These are phyloP conservation scores for Alternaria arbusti DNA, from an alignment of 2,329 filamentous ascomycete species.

Conservation along the genomic window DNA sequence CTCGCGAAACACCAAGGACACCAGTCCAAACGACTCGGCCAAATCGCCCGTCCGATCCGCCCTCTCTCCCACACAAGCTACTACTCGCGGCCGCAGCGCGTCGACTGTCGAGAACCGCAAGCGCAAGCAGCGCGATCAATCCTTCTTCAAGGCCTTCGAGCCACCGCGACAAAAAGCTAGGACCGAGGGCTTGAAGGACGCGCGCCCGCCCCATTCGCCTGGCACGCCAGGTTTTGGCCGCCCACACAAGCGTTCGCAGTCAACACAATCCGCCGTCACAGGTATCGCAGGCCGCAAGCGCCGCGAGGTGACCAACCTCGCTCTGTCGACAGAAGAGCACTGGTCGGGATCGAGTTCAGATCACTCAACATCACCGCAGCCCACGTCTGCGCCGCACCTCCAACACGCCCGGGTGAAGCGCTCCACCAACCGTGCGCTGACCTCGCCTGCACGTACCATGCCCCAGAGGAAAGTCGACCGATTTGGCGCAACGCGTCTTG, in stretches of 20 bases:
- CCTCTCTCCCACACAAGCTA: conserved; percentile 34
- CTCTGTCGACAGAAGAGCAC: conserved; percentile 38
- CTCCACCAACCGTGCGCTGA: conserved; percentile 67
- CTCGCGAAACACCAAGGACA: conserved; percentile 44
- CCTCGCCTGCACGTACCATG: conserved; percentile 62
- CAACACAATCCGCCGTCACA: conserved; percentile 44
- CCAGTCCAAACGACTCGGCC: conserved; percentile 38
- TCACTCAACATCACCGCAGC: conserved; percentile 45
- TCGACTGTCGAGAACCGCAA: conserved; percentile 49
- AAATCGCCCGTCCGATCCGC: conserved; percentile 35
- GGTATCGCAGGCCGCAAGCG: conserved; percentile 41
- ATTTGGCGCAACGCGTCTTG: conserved; percentile 87
- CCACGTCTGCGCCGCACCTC: conserved; percentile 33
- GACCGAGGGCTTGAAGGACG: conserved; percentile 43
- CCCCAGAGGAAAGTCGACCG: conserved; percentile 86
- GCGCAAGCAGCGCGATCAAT: conserved; percentile 49
- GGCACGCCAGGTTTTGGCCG: conserved; percentile 42
- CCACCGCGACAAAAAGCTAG: conserved; percentile 50
- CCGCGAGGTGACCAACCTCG: conserved; percentile 40
- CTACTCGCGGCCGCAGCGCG: conserved; percentile 44
- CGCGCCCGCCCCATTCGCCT: conserved; percentile 44
- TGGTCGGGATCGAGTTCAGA: conserved; percentile 48
- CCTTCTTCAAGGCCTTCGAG: conserved; percentile 42
- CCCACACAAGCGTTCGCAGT: conserved; percentile 48
- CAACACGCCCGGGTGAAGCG: conserved; percentile 60